phyloP scores from a whole-genome alignment of 306 rosid species.

The Clitoria ternatea region DNA sequence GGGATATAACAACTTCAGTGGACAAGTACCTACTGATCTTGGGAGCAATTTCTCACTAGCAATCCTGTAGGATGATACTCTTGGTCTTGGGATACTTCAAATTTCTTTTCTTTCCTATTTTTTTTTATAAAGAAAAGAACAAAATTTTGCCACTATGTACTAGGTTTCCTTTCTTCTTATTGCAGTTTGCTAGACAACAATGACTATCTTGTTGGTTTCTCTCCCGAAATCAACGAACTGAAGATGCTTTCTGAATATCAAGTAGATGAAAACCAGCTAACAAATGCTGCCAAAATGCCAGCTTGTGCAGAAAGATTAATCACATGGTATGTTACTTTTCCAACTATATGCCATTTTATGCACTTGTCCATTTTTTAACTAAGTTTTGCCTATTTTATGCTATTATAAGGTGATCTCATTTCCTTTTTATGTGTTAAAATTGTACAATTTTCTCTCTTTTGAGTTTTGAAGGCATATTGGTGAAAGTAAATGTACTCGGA shows the following conservation, averaged over 20 bases:
- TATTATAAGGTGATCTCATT: background rate
- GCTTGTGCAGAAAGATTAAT: conserved; percentile 38
- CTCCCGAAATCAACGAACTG: conserved; percentile 63
- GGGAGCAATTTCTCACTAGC: conserved; percentile 54
- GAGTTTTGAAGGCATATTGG: conserved; percentile 36
- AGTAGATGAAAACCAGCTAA: conserved; percentile 58
- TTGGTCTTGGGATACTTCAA: conserved; percentile 8
- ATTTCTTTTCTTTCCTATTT: background rate
- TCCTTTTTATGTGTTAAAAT: background rate
- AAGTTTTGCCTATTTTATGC: background rate
- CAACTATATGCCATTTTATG: background rate
- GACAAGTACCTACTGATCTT: conserved; percentile 54
- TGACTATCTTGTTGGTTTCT: conserved; percentile 46
- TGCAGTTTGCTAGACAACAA: conserved; percentile 85
- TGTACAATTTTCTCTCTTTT: background rate
- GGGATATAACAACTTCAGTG: conserved; percentile 74
- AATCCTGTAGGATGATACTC: conserved; percentile 62
- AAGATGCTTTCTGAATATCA: conserved; percentile 64
- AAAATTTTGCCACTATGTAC: background rate
- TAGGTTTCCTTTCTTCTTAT: conserved; percentile 20
- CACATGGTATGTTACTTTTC: conserved; percentile 44
- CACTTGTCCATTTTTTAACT: background rate
- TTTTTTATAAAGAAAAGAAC: background rate
- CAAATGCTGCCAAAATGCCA: conserved; percentile 31
- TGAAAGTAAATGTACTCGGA: conserved; percentile 30